phyloP scores from a whole-genome alignment of 2,329 filamentous ascomycete species.

The Pezicula radicicola region DNA sequence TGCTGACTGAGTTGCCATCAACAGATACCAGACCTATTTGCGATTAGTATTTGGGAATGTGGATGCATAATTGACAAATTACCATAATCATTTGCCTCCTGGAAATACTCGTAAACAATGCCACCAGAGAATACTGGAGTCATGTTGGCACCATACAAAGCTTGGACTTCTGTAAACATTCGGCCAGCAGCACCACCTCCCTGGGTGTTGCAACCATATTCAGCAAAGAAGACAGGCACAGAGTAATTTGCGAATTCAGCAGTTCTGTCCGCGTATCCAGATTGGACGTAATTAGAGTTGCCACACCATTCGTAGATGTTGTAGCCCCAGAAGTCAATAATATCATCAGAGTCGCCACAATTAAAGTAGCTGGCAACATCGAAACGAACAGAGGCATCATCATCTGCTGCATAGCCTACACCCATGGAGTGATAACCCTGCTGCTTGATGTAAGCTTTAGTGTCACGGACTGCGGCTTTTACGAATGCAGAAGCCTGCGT shows the following conservation, averaged over 20 bases:
- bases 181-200: conserved; percentile 45
- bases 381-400: conserved; percentile 77
- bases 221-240: conserved; percentile 94
- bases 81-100: conserved; percentile 86
- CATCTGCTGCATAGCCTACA: conserved; percentile 93
- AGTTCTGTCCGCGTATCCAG: conserved; percentile 78
- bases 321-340: conserved; percentile 98
- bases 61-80: conserved; percentile 46
- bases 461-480: conserved; percentile 95
- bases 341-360: conserved; percentile 63
- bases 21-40: conserved; percentile 21
- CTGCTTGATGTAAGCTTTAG: conserved; percentile 84
- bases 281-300: conserved; percentile 68
- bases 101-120: conserved; percentile 97
- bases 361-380: conserved; percentile 90
- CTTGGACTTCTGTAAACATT: conserved; percentile 78
- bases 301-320: conserved; percentile 99
- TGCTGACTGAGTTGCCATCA: conserved; percentile 57
- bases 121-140: conserved; percentile 83
- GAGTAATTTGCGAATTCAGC: conserved; percentile 84
- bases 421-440: conserved; percentile 75
- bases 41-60: neutral
- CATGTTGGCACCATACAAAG: conserved; percentile 80
- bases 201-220: conserved; percentile 88
- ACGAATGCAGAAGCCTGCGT: conserved; percentile 88